These are phyloP conservation scores for Suhomyces atakaporum DNA, from an alignment of 1,139 yeast species.

Conservation along the genomic window DNA sequence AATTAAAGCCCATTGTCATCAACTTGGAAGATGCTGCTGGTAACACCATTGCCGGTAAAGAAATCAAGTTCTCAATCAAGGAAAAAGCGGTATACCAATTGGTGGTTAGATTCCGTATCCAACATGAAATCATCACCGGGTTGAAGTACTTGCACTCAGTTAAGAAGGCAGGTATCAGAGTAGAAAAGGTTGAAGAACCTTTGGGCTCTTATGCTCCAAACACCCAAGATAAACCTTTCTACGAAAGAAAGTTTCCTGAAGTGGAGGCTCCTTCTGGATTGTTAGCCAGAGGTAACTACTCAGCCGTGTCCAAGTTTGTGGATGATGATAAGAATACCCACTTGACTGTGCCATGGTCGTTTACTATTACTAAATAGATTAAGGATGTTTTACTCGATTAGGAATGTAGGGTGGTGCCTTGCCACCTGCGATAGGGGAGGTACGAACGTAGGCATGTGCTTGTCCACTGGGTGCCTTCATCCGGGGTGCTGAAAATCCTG, in stretches of 20 bases:
- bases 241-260: conserved; percentile 75
- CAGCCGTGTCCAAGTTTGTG: conserved; percentile 77
- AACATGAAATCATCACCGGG: conserved; percentile 90
- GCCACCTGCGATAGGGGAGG: not conserved
- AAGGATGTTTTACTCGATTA: not conserved
- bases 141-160: conserved; percentile 82
- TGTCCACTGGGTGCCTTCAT: too few relatives aligned
- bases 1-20: conserved; percentile 59
- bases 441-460: too few relatives aligned
- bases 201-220: conserved; percentile 90
- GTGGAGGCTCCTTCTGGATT: conserved; percentile 93
- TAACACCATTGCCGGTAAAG: conserved; percentile 49
- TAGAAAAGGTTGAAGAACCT: conserved; percentile 85
- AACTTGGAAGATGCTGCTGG: conserved; percentile 61
- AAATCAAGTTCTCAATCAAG: conserved; percentile 69
- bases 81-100: conserved; percentile 77
- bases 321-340: conserved; percentile 85
- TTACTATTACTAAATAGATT: conserved; percentile 64
- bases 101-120: conserved; percentile 77
- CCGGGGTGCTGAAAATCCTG: too few relatives aligned
- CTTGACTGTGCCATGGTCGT: conserved; percentile 81
- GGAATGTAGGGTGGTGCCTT: conserved; percentile 10
- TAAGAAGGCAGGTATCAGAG: conserved; percentile 84
- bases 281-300: conserved; percentile 83
- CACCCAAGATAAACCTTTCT: conserved; percentile 78